phyloP scores from a whole-genome alignment of 2,329 filamentous ascomycete species.

The Trichophyton verrucosum region DNA sequence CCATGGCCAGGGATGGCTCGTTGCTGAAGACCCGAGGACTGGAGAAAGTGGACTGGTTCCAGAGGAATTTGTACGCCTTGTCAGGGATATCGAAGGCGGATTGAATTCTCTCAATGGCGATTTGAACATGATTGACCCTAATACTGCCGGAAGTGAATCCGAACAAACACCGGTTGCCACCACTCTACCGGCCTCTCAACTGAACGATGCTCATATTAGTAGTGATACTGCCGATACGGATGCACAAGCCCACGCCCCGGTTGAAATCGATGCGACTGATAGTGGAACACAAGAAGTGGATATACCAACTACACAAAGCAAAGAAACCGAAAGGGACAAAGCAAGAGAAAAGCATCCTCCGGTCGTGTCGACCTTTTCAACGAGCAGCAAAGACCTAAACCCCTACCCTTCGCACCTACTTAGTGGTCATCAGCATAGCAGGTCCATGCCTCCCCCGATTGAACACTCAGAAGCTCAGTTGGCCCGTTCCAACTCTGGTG shows the following conservation, averaged over 20 bases:
- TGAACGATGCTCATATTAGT: neutral
- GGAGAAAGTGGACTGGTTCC: conserved; percentile 89
- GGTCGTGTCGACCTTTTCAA: conserved; percentile 41
- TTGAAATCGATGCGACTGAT: neutral
- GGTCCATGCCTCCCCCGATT: conserved; percentile 18
- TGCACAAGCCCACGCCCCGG: neutral
- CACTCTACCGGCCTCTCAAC: neutral
- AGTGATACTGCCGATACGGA: neutral
- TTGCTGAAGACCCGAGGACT: conserved; percentile 89
- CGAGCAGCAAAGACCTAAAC: conserved; percentile 39
- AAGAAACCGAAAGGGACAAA: conserved; percentile 7
- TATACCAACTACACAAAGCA: neutral
- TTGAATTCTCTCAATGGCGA: conserved; percentile 57
- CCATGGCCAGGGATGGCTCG: conserved; percentile 93
- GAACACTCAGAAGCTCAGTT: conserved; percentile 17
- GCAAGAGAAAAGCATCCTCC: conserved; percentile 29
- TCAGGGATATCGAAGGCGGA: conserved; percentile 87
- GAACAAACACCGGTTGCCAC: conserved; percentile 22
- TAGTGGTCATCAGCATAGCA: conserved; percentile 18
- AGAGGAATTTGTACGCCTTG: conserved; percentile 85
- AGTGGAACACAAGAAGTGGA: neutral
- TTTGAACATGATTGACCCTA: conserved; percentile 23
- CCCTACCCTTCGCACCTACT: conserved; percentile 34
- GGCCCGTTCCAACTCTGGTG: conserved; percentile 10
- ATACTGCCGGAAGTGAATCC: conserved; percentile 14